Evolutionary conservation across 139 green algal species (phyloP), one percentile per base, ranked within the genome.

Genomic region (Parachlorella kessleri): DNA sequence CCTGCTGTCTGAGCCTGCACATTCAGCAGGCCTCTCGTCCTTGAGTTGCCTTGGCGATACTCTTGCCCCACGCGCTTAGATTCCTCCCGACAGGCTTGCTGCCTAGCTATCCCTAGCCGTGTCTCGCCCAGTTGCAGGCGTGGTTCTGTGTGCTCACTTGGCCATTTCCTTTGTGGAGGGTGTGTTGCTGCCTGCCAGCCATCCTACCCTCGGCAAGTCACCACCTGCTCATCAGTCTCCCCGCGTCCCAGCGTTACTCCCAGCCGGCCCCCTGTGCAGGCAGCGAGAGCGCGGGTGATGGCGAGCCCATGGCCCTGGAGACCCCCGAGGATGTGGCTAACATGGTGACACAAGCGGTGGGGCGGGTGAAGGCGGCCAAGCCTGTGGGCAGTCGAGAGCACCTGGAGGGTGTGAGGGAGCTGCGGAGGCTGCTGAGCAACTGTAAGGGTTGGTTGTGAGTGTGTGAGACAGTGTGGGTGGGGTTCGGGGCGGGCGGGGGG

Each of bases 371-470:
- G 0, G 74, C 55, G 1, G 71, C 82, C 37, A 81, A 68, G 69
- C 82, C 82, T 3, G 38, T 84, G 3, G 82, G 82, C 8, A 67
- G 70, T 0, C 36, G 64, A 1, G 23, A 55, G 8, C 73, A 75
- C 40, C 41, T 84, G 32, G 59, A 84, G 9, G 72, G 76, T 8
- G 48, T 83, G n/a, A 53, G 76, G 6, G 36, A 48, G 32, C 63
- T 87, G 55, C 82, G 82, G 6, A 70, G 75, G 35, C 64, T 81
- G 66, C 70, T 87, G 18, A 77, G 71, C 28, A 86, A 80, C 36
- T 83, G 72, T 33, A 66, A 79, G 1, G n/a, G n/a, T n/a, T n/a
- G n/a, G n/a, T n/a, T n/a, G n/a, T n/a, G n/a, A n/a, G n/a, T n/a
- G n/a, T n/a, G n/a, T n/a, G 65, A 79, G 26, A 42, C 72, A 28